A percentile compares a stretch with the other conserved stretches of the same genome.
Conservation (phyloP, 148 eudicot genomes). For the Limonium bicolor region DNA sequence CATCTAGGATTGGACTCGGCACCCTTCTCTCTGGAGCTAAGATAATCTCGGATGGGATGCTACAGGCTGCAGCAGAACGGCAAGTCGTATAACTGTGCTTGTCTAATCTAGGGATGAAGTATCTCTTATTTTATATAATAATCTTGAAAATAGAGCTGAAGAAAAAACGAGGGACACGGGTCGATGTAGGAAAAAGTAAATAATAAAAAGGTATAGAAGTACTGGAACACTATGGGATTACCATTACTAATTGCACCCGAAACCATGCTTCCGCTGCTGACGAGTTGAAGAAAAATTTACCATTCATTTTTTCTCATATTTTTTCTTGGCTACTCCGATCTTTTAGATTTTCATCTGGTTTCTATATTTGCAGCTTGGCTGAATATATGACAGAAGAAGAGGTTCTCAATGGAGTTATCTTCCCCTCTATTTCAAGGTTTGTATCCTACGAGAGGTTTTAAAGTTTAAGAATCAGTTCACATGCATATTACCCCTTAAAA, state of each 20-base stretch:
- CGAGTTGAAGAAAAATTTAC: too few species aligned
- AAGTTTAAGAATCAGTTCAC: too few species aligned
- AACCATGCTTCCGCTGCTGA: not conserved
- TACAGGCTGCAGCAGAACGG: conserved; percentile 97
- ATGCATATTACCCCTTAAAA: too few species aligned
- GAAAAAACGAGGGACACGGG: too few species aligned
- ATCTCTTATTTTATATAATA: too few species aligned
- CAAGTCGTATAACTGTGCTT: conserved; percentile 14
- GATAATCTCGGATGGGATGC: conserved; percentile 84
- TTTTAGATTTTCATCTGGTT: not conserved
- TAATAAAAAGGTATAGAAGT: too few species aligned
- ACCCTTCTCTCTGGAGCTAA: conserved; percentile 83
- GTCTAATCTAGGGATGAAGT: too few species aligned
- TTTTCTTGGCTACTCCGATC: not conserved
- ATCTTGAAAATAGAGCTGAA: too few species aligned
- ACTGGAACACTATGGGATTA: too few species aligned
- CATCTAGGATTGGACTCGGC: conserved; percentile 84
- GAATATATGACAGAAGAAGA: conserved; percentile 92
- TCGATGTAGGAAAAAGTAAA: too few species aligned
- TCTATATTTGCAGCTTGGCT: conserved; percentile 44
- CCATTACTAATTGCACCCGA: not conserved
- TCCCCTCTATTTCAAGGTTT: conserved; percentile 78
- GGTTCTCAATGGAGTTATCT: conserved; percentile 56
- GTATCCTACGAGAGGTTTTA: too few species aligned
- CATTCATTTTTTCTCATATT: too few species aligned